Conservation (phyloP, 169 alveolate species). For the Plasmodium knowlesi region DNA sequence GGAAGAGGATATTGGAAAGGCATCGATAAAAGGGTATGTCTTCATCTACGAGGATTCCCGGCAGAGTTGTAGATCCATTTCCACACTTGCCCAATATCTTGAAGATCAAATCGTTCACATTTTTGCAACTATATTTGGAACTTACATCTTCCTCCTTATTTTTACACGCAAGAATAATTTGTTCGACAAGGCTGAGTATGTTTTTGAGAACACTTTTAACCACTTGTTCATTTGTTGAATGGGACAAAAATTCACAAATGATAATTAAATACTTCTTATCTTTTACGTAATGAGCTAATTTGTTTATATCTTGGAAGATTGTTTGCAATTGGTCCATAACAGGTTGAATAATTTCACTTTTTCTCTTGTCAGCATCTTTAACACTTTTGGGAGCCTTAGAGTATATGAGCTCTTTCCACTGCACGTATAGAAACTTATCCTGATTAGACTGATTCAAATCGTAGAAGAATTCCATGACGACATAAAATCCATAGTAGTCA, state of each 20-base stretch:
- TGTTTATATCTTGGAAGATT: conserved; percentile 6
- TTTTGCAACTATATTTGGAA: not conserved
- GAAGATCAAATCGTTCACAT: conserved; percentile 19
- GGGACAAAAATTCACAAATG: conserved; percentile 37
- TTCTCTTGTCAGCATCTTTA: conserved; percentile 31
- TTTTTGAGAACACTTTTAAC: conserved; percentile 22
- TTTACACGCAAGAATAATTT: not conserved
- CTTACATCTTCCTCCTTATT: not conserved
- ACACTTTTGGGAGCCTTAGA: conserved; percentile 42
- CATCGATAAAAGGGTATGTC: conserved; percentile 10
- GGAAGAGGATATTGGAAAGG: conserved; percentile 11
- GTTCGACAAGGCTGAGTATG: conserved; percentile 4
- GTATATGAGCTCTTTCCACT: conserved; percentile 55
- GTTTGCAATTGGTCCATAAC: conserved; percentile 15
- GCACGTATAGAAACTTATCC: conserved; percentile 39
- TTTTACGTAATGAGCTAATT: conserved; percentile 25
- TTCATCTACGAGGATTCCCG: not conserved
- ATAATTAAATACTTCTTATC: conserved; percentile 41
- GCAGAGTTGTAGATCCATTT: not conserved
- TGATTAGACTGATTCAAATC: conserved; percentile 14
- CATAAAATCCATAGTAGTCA: conserved; percentile 74
- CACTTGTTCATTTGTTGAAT: conserved; percentile 36
- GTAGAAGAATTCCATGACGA: conserved; percentile 59
- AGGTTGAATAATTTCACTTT: conserved; percentile 55
- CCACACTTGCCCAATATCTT: not conserved